phyloP scores from a whole-genome alignment of 163 green algal genomes.

The Scenedesmus sp. region DNA sequence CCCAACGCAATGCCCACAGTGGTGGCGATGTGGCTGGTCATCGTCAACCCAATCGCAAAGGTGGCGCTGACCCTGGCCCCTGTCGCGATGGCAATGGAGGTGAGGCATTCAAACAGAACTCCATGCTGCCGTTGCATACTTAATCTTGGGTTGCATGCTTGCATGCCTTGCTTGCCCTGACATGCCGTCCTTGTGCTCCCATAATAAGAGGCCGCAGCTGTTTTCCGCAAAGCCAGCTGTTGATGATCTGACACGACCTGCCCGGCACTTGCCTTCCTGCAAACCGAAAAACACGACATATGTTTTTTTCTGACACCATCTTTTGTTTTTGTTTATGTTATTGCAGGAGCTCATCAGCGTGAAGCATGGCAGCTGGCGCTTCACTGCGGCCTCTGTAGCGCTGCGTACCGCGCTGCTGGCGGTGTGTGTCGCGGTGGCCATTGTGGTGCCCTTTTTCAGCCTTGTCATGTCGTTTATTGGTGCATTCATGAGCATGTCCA shows the following conservation, averaged over 20 bases:
- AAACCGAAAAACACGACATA: background rate
- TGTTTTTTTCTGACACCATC: background rate
- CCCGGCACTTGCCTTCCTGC: background rate
- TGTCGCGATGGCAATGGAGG: conserved; percentile 67
- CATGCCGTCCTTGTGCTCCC: background rate
- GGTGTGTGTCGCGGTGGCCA: conserved; percentile 28
- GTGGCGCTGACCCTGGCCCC: conserved; percentile 62
- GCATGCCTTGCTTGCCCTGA: background rate
- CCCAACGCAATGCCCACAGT: conserved; percentile 30
- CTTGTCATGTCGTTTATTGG: conserved; percentile 65
- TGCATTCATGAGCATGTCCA: conserved; percentile 57
- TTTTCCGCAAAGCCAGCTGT: too few relatives aligned
- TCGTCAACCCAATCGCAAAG: conserved; percentile 68
- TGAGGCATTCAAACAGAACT: background rate
- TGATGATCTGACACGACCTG: too few relatives aligned
- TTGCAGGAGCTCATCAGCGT: conserved; percentile 43
- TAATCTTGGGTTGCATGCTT: background rate
- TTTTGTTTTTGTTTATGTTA: background rate
- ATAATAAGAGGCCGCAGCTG: too few relatives aligned
- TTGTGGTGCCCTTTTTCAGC: conserved; percentile 65
- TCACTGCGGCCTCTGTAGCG: conserved; percentile 26
- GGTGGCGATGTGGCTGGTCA: conserved; percentile 51
- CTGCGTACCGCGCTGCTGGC: conserved; percentile 62
- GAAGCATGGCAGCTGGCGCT: conserved; percentile 1
- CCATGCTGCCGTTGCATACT: too few relatives aligned